Base-by-base conservation (phyloP, 129 eudicot genomes). In the Centrapalus pauciflorus region DNA sequence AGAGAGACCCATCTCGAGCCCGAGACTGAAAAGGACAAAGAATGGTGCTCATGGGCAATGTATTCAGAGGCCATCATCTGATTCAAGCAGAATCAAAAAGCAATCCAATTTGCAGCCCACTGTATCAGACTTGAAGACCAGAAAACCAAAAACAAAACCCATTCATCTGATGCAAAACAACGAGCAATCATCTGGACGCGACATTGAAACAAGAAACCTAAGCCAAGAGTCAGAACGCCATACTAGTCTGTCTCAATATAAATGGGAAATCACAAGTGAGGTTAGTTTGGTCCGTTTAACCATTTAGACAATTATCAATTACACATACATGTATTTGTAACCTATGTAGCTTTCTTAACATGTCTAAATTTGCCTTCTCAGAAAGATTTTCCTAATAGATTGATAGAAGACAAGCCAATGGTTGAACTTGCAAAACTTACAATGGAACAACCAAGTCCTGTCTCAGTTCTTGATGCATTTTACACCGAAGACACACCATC, bases 401-500 rank as follows among this genome's bases (percentile, higher is more conserved):
- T 68, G 33, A 76, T 40, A 26, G 85, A 81, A 78, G 83, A 86
- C 33, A 56, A 30, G 46, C 70, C 83, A 52, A 54, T 58, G 4
- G 75, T 76, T 52, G 81, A 85, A 77, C 80, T 74, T 70, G 62
- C 71, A 30, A 75, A 70, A 62, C 46, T 76, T 24, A 68, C 75
- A 40, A 3, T 48, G 60, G 99, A 93, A 80, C 98, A 93, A 66
- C 86, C 87, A 4, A 93, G 98, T 51, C 98, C 98, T 35, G 85
- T 85, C 69, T 93, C 98, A 13, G 95, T 93, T 67, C 95, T 93
- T 60, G 92, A 93, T 73, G 85, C 76, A 8, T 88, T 93, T 65
- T 88, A 82, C 61, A 62, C 67, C 23, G 98, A 93, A 73, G 92
- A 84, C 37, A 72, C 82, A 45, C 89, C 87, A 20, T 93, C 99